phyloP scores from a whole-genome alignment of 2,329 filamentous ascomycete species.

The Trichoderma breve region DNA sequence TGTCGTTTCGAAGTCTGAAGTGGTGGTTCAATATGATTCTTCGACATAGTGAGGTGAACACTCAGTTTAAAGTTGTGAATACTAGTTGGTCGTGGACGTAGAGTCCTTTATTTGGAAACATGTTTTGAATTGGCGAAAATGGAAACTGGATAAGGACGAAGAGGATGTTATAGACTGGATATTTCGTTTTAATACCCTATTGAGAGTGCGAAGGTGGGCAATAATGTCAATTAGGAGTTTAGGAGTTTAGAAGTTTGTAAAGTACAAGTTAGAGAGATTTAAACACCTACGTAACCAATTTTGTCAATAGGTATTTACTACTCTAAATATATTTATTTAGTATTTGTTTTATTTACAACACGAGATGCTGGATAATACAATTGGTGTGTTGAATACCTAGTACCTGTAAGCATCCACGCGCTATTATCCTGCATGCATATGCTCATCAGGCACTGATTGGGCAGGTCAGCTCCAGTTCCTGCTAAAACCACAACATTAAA shows the following conservation, averaged over 20 bases:
- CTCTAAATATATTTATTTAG: too few species aligned
- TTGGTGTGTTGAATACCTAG: too few species aligned
- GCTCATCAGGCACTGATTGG: background rate
- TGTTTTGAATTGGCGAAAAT: background rate
- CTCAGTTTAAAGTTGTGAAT: background rate
- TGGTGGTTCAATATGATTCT: background rate
- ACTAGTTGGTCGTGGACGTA: background rate
- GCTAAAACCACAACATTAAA: background rate
- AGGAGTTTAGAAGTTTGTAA: background rate
- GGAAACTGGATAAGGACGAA: background rate
- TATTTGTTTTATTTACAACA: too few species aligned
- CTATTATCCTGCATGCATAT: background rate
- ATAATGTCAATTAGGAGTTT: background rate
- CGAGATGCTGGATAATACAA: too few species aligned
- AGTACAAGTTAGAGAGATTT: background rate
- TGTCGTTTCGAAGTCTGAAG: background rate
- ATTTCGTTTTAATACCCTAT: background rate
- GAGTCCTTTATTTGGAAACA: background rate
- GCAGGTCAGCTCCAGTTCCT: background rate
- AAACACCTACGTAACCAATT: background rate
- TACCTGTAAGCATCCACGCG: too few species aligned
- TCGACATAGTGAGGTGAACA: background rate
- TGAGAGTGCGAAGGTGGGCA: background rate
- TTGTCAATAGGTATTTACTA: background rate
- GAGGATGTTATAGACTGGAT: background rate